Evolutionary conservation across 140 eudicot genomes (phyloP), one percentile per base, ranked within the genome.

Genomic region (Bidens hawaiensis): DNA sequence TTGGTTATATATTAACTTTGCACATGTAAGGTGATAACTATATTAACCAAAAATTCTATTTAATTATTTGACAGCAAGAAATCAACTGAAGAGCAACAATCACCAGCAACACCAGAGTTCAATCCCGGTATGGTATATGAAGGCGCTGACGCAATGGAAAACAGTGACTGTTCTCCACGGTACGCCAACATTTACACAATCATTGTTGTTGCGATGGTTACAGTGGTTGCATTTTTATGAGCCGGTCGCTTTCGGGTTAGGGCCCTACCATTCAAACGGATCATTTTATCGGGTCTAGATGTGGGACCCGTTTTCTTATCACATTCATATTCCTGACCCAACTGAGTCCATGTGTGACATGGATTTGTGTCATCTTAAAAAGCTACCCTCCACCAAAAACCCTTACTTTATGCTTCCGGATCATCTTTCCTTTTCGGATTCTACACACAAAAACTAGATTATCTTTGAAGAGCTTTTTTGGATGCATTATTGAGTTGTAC

Each of bases 141-240:
- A 61, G 94, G 94, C 0, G 94, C 93, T 3, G 82, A 85, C 4
- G 83, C 82, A 5, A 60, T 55, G 65, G 83, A 78, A n/a, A 48
- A 15, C 28, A 66, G 59, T 18, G 53, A 68, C 36, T 57, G 69
- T 12, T 4, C 64, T 0, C 42, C 25, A 51, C 49, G 2, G 3
- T 3, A 26, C 36, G 50, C 74, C 58, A 42, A 61, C 70, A 14
- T 47, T 34, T 60, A 59, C 21, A 17, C 28, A 38, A 71, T 76
- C 14, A 34, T 57, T 1, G 61, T 57, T 1, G 61, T 59, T 12
- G 72, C 41, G 0, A 67, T 65, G 10, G 45, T 81, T 68, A 62
- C 60, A 56, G 5, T 43, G 33, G 73, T 41, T 51, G 73, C 51
- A 6, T 74, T 70, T 4, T 30, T 60, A 18, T 80, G 75, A 67